phyloP scores from a whole-genome alignment of 768 basidiomycete genomes.

The Pilatotrama ljubarskyi region DNA sequence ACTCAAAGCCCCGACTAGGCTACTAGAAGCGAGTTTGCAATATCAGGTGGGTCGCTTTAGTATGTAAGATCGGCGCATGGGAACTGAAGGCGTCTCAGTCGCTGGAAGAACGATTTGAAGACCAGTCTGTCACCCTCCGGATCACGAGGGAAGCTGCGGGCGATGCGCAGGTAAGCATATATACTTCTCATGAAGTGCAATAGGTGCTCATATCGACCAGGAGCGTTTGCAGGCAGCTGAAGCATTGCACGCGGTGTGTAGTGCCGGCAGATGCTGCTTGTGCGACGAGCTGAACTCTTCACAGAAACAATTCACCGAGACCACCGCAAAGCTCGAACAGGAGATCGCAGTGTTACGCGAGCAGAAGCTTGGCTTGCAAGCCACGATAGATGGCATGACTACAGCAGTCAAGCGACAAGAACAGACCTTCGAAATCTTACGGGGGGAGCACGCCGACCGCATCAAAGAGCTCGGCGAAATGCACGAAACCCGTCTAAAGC shows the following conservation, averaged over 20 bases:
- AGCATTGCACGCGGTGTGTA: conserved; percentile 37
- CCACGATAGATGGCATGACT: conserved; percentile 22
- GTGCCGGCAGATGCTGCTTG: neutral
- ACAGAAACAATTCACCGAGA: conserved; percentile 34
- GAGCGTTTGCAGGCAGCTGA: conserved; percentile 42
- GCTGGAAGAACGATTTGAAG: conserved; percentile 61
- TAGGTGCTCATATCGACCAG: conserved; percentile 23
- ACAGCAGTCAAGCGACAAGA: conserved; percentile 16
- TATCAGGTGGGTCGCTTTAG: conserved; percentile 17
- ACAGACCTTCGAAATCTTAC: neutral
- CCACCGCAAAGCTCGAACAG: conserved; percentile 35
- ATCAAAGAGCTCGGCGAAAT: conserved; percentile 15
- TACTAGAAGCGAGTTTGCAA: conserved; percentile 17
- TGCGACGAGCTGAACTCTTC: conserved; percentile 12
- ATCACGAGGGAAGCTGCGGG: conserved; percentile 55
- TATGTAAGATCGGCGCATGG: neutral
- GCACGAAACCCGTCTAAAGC: conserved; percentile 4
- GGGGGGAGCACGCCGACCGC: conserved; percentile 21
- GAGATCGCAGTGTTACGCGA: conserved; percentile 45
- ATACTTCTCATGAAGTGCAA: neutral
- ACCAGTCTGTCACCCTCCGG: conserved; percentile 52
- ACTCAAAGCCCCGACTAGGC: conserved; percentile 2
- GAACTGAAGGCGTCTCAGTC: conserved; percentile 30
- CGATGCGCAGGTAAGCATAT: conserved; percentile 47
- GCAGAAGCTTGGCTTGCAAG: conserved; percentile 37